These are phyloP conservation scores for Colletotrichum gigasporum DNA, from an alignment of 2,329 filamentous ascomycete genomes.

Conservation along the genomic window DNA sequence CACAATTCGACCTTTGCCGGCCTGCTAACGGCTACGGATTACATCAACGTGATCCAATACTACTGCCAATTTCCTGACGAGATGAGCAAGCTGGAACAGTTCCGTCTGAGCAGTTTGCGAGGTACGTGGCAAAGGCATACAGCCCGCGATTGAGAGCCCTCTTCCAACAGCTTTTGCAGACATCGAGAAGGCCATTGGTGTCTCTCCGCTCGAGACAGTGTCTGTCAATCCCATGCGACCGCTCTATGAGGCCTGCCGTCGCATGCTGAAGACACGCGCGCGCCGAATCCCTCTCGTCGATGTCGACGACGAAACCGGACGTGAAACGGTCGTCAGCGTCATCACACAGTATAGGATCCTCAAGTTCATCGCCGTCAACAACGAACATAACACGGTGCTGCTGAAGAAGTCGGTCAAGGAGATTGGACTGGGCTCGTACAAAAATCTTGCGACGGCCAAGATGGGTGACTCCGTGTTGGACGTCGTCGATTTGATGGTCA, in stretches of 20 bases:
- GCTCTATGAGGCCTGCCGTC: conserved; percentile 92
- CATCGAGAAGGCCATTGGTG: conserved; percentile 93
- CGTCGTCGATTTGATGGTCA: conserved; percentile 92
- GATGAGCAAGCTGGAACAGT: conserved; percentile 89
- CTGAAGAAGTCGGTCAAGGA: conserved; percentile 88
- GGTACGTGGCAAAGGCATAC: conserved; percentile 61
- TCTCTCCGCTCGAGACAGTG: conserved; percentile 89
- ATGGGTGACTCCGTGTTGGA: conserved; percentile 95
- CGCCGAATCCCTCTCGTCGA: conserved; percentile 94
- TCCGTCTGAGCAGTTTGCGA: conserved; percentile 89
- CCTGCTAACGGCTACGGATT: conserved; percentile 93
- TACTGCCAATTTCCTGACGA: conserved; percentile 97
- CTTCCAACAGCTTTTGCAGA: conserved; percentile 61
- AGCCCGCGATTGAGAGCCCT: background rate
- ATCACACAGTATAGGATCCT: conserved; percentile 98
- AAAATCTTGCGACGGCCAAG: conserved; percentile 79
- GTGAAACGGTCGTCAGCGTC: conserved; percentile 93
- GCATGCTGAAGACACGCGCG: conserved; percentile 93
- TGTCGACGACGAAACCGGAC: conserved; percentile 90
- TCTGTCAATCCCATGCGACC: conserved; percentile 93
- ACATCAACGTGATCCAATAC: conserved; percentile 98
- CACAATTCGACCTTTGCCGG: conserved; percentile 92
- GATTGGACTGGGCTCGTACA: conserved; percentile 86
- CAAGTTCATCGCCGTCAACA: conserved; percentile 98
- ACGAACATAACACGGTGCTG: conserved; percentile 83